phyloP scores from a whole-genome alignment of 331 rosid genomes.

The Malus hybrid region DNA sequence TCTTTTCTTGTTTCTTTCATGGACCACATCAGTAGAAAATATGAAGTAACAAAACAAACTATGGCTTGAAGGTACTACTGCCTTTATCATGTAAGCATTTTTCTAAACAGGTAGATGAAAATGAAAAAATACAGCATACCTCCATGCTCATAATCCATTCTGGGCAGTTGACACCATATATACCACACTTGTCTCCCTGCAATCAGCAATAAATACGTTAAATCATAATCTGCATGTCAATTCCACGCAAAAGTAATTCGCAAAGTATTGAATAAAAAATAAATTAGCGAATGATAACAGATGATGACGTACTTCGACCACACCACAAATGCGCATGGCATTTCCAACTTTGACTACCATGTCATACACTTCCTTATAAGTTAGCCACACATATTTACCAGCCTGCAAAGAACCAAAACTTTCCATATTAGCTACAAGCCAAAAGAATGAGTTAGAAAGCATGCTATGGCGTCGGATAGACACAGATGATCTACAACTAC shows the following conservation, averaged over 20 bases:
- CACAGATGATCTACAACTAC: not conserved
- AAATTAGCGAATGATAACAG: not conserved
- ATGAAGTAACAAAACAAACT: not conserved
- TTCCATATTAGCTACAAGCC: conserved; percentile 13
- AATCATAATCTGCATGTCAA: not conserved
- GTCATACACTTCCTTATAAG: conserved; percentile 70
- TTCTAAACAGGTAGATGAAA: not conserved
- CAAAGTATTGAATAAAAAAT: not conserved
- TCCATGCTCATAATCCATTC: conserved; percentile 98
- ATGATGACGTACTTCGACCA: conserved; percentile 42
- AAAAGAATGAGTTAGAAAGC: not conserved
- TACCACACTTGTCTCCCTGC: conserved; percentile 88
- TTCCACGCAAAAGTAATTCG: not conserved
- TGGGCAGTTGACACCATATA: conserved; percentile 73
- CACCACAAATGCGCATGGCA: conserved; percentile 66
- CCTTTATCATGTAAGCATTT: not conserved
- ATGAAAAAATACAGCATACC: conserved; percentile 32
- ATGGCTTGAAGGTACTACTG: not conserved
- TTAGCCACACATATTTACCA: conserved; percentile 76
- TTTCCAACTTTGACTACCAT: conserved; percentile 72
- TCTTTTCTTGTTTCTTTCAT: not conserved
- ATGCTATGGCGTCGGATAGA: not conserved
- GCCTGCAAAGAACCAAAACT: conserved; percentile 32
- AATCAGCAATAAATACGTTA: conserved; percentile 21
- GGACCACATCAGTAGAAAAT: not conserved